Evolutionary conservation across 1,139 yeast genomes (phyloP), one percentile per base, ranked within the genome.

Genomic region (Diutina neorugosa): DNA sequence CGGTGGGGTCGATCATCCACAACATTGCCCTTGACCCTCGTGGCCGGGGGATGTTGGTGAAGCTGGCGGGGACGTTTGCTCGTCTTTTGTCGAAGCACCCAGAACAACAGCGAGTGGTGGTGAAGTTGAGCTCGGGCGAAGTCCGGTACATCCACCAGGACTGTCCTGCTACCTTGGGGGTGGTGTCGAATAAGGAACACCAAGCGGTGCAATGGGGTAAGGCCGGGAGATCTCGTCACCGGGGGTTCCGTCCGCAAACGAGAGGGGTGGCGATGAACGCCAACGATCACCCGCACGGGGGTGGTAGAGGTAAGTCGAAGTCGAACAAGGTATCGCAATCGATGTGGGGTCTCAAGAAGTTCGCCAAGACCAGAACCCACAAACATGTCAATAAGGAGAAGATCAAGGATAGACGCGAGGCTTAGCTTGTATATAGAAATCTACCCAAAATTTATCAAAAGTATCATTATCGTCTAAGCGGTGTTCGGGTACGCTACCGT

Each of bases 231-330:
- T 76, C 85, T 53, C 85, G 99, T 68, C 86, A 90, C 77, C 74
- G 87, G 66, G 98, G 98, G 59, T 84, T 85, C 63, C 83, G 98
- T 69, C 98, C 99, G 41, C 81, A 86, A 54, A 96, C 90, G 44
- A 86, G 99, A 77, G 99, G 99, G 80, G 89, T 90, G 52, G 52
- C 52, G 18, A 50, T 50, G 52, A 50, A 50, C 23, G 52, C 52
- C 34, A 61, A 98, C 98, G 98, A 93, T 70, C 99, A 93, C 75
- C 99, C 99, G 60, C 94, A 90, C 65, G 99, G 99, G 78, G 99
- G 99, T 85, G 99, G 99, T 73, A 86, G 98, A 79, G 99, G 99
- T 80, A 94, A 93, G 70, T 87, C 96, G 56, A 93, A 94, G 82
- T 88, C 96, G 59, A 91, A 91, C 71, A 91, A 89, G 74, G 79